Conservation (phyloP, 208 protist species). For the Crithidia acanthocephali region DNA sequence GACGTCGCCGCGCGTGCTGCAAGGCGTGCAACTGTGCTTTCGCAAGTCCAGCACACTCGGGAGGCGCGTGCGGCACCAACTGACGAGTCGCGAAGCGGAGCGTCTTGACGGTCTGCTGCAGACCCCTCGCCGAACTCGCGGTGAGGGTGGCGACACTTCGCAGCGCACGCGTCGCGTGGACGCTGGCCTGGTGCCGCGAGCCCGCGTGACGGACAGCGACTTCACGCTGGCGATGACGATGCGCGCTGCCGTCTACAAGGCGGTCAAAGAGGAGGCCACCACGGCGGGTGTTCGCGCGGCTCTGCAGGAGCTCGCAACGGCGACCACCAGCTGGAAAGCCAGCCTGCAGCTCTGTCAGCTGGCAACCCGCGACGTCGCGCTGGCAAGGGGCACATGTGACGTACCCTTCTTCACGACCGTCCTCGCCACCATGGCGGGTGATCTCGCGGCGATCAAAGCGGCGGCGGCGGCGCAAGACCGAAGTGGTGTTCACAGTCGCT, state of each 20-base stretch:
- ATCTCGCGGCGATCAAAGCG: slow-evolving; percentile 8
- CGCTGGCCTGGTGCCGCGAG: neutral
- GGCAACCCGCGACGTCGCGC: slow-evolving; percentile 17
- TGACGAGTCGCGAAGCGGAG: slow-evolving; percentile 39
- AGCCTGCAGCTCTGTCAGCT: slow-evolving; percentile 31
- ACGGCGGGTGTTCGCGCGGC: neutral
- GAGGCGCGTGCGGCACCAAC: slow-evolving; percentile 39
- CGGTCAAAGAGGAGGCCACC: slow-evolving; percentile 8
- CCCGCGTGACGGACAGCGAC: slow-evolving; percentile 2
- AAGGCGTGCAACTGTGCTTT: slow-evolving; percentile 42
- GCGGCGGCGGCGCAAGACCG: neutral
- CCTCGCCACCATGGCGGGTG: slow-evolving; percentile 17
- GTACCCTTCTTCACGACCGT: slow-evolving; percentile 32
- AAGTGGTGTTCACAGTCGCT: neutral
- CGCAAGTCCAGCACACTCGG: slow-evolving; percentile 35
- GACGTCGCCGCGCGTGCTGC: slow-evolving; percentile 18
- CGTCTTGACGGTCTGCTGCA: slow-evolving; percentile 33
- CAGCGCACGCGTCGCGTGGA: neutral
- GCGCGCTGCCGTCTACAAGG: slow-evolving; percentile 18
- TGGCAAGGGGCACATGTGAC: slow-evolving; percentile 27
- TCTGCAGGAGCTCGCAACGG: slow-evolving; percentile 17
- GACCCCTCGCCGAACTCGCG: neutral
- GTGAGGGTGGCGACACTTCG: neutral
- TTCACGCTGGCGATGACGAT: slow-evolving; percentile 9
- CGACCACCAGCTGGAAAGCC: slow-evolving; percentile 24